These are phyloP conservation scores for Debaryomyces coudertii DNA, from an alignment of 1,139 yeast species.

Conservation along the genomic window DNA sequence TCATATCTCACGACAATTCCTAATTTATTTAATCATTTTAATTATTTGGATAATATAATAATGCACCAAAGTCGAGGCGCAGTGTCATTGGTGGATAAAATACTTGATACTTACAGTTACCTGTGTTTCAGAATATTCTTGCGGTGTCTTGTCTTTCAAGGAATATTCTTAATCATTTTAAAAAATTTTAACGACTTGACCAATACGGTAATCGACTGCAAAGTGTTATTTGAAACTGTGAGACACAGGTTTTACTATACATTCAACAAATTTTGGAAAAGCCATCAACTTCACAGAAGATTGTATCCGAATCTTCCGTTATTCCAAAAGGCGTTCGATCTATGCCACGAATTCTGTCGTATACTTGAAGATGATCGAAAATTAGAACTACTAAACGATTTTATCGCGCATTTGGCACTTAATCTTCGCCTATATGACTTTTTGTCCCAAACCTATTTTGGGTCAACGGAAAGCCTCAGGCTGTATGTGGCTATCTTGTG, in stretches of 20 bases:
- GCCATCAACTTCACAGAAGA: neutral
- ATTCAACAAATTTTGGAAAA: slow-evolving; percentile 13
- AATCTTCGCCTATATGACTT: neutral
- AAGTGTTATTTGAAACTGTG: slow-evolving; percentile 12
- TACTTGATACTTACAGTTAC: slow-evolving; percentile 17
- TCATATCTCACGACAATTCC: slow-evolving; percentile 32
- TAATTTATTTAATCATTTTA: slow-evolving; percentile 31
- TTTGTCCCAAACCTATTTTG: slow-evolving; percentile 24
- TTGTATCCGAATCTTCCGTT: neutral
- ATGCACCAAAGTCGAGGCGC: slow-evolving; percentile 15
- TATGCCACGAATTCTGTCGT: neutral
- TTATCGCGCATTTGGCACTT: neutral
- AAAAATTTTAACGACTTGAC: slow-evolving; percentile 15
- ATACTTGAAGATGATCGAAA: neutral
- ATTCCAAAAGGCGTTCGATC: neutral
- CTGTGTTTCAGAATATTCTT: slow-evolving; percentile 23
- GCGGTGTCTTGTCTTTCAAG: slow-evolving; percentile 27
- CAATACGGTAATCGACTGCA: slow-evolving; percentile 14
- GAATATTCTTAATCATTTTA: slow-evolving; percentile 28
- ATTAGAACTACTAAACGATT: neutral
- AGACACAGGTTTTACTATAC: slow-evolving; percentile 14
- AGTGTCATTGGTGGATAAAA: slow-evolving; percentile 15
- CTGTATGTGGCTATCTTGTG: slow-evolving; percentile 31
- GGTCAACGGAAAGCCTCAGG: slow-evolving; percentile 32
- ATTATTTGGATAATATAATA: slow-evolving; percentile 23